Evolutionary conservation across 129 eudicot species (phyloP).

Genomic region (Pittosporum tobira): DNA sequence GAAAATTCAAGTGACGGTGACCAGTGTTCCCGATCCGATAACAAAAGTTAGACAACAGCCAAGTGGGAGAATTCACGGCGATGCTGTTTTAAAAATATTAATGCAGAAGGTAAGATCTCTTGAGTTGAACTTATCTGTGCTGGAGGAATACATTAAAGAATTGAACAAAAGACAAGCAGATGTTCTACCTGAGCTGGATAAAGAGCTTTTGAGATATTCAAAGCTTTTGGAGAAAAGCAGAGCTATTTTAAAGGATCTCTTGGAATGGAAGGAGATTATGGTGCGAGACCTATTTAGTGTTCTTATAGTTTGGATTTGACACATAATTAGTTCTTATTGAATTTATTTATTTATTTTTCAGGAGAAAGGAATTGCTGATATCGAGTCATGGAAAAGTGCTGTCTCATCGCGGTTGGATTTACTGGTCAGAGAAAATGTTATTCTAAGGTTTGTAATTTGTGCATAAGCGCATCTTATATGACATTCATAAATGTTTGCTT

Average conservation of each 20-base stretch:
- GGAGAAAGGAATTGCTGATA: conserved; percentile 60
- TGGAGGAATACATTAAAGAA: conserved; percentile 74
- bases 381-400: conserved; percentile 61
- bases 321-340: background rate
- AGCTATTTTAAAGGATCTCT: conserved; percentile 49
- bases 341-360: conserved; percentile 14
- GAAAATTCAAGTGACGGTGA: conserved; percentile 27
- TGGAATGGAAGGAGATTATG: conserved; percentile 66
- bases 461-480: background rate
- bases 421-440: conserved; percentile 47
- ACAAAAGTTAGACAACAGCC: conserved; percentile 40
- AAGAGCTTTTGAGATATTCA: conserved; percentile 43
- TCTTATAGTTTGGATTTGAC: background rate
- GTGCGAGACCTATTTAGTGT: conserved; percentile 26
- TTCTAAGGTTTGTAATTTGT: conserved; percentile 48
- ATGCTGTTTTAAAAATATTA: conserved; percentile 73
- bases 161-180: conserved; percentile 58
- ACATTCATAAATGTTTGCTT: background rate
- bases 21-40: conserved; percentile 42
- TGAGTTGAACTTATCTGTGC: conserved; percentile 56
- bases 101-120: conserved; percentile 81
- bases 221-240: conserved; percentile 46
- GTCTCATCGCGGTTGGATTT: conserved; percentile 53
- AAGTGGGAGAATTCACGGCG: conserved; percentile 69
- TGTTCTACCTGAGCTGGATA: conserved; percentile 57